Conservation (phyloP, 306 rosid species). For the Cicer arietinum region DNA sequence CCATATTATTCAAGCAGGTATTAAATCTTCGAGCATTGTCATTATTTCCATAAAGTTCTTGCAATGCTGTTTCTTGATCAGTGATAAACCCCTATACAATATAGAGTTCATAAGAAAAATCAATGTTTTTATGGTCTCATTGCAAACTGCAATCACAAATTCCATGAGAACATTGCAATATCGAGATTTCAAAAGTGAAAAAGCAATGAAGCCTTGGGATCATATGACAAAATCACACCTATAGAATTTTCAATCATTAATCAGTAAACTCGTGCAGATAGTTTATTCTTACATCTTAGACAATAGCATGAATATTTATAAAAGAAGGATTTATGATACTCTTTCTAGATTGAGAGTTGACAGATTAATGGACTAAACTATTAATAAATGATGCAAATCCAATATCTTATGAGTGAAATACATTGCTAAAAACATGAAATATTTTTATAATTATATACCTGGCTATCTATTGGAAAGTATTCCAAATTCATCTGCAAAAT, state of each 20-base stretch:
- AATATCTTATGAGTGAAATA: conserved; percentile 21
- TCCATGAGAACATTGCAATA: too few species aligned
- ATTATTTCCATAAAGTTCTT: conserved; percentile 70
- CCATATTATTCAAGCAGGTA: conserved; percentile 73
- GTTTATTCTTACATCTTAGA: conserved; percentile 9
- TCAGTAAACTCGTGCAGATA: conserved; percentile 4
- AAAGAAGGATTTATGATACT: not conserved
- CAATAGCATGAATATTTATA: conserved; percentile 1
- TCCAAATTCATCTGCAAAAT: conserved; percentile 89
- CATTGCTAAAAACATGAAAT: conserved; percentile 24
- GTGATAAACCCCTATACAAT: conserved; percentile 75
- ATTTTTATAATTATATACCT: conserved; percentile 60
- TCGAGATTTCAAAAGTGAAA: not conserved
- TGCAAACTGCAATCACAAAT: not conserved
- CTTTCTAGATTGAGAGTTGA: conserved; percentile 20
- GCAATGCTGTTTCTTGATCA: conserved; percentile 80
- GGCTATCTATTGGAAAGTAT: conserved; percentile 86
- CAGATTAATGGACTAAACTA: conserved; percentile 3
- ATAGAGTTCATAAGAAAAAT: conserved; percentile 42
- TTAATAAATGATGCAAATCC: not conserved
- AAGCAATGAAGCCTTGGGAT: not conserved
- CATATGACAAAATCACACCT: conserved; percentile 26
- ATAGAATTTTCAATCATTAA: conserved; percentile 9
- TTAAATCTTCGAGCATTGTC: conserved; percentile 67
- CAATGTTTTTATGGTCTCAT: not conserved